Conservation (phyloP, 768 basidiomycete species). For the Rhodosporidiobolus odoratus region DNA sequence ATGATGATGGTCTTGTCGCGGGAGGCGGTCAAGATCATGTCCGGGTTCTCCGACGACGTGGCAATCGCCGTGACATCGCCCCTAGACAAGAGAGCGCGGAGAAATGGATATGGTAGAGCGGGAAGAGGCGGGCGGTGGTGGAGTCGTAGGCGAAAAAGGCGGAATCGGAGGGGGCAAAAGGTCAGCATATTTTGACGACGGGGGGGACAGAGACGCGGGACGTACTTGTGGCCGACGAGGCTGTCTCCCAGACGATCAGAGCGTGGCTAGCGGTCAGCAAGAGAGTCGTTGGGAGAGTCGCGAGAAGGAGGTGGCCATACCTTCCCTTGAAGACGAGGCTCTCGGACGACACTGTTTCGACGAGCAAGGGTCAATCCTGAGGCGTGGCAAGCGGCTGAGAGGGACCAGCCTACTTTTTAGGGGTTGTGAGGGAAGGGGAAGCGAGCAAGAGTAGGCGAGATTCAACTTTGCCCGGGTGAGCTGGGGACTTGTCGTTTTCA, state of each 20-base stretch:
- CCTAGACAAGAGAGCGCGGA: constrained; percentile 84
- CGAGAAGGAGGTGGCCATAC: neutral
- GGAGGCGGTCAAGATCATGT: constrained; percentile 97
- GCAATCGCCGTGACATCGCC: constrained; percentile 99
- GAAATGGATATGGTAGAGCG: constrained; percentile 44
- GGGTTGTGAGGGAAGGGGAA: constrained; percentile 3
- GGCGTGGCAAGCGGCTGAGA: neutral
- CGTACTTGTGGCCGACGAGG: constrained; percentile 37
- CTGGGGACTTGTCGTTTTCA: no score
- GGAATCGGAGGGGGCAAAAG: neutral
- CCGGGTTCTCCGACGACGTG: constrained; percentile 92
- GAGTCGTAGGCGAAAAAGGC: neutral
- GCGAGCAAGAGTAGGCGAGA: neutral
- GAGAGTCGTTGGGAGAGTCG: neutral
- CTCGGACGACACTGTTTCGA: constrained; percentile 31
- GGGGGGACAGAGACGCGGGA: neutral
- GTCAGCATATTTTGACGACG: neutral
- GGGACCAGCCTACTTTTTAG: constrained; percentile 5
- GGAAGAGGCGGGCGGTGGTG: neutral
- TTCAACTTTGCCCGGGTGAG: neutral
- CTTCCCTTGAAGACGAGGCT: constrained; percentile 36
- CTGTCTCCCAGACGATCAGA: neutral
- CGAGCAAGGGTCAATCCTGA: no score
- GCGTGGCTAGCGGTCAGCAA: no score
- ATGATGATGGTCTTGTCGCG: constrained; percentile 99